These are phyloP conservation scores for Plasmopara viticola DNA, from an alignment of 352 stramenopile genomes.

Conservation along the genomic window DNA sequence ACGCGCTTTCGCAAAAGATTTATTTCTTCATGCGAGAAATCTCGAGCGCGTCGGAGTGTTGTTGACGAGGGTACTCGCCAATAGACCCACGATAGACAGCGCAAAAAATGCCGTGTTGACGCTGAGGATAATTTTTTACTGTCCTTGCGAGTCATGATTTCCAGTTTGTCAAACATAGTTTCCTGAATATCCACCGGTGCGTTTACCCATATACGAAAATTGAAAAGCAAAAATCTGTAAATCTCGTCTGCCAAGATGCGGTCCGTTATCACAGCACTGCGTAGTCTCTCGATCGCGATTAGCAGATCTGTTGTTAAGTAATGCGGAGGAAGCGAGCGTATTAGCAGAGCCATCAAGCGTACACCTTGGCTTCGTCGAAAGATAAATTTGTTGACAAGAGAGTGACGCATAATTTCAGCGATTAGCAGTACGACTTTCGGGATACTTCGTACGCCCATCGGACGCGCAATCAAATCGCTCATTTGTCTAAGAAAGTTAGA, in stretches of 20 bases:
- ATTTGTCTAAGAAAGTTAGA: conserved; percentile 69
- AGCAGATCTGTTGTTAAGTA: conserved; percentile 69
- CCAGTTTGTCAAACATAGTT: conserved; percentile 74
- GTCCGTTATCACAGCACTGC: conserved; percentile 72
- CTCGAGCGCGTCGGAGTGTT: conserved; percentile 41
- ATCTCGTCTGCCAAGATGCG: conserved; percentile 75
- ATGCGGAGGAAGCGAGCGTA: conserved; percentile 54
- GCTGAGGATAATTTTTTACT: conserved; percentile 59
- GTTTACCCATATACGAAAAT: conserved; percentile 83
- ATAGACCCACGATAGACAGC: conserved; percentile 82
- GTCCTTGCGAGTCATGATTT: conserved; percentile 71
- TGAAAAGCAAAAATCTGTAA: conserved; percentile 80
- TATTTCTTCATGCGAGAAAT: conserved; percentile 54
- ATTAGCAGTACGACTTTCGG: conserved; percentile 72
- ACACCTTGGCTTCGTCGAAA: conserved; percentile 75
- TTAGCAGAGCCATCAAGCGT: conserved; percentile 54
- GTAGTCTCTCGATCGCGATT: conserved; percentile 62
- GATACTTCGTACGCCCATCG: conserved; percentile 59
- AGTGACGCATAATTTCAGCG: conserved; percentile 82
- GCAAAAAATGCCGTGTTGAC: conserved; percentile 73
- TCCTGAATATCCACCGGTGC: conserved; percentile 60
- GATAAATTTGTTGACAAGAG: conserved; percentile 83
- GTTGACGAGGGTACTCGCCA: conserved; percentile 43
- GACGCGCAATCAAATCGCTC: conserved; percentile 63
- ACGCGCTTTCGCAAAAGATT: conserved; percentile 56